Evolutionary conservation across 768 basidiomycete species (phyloP), one percentile per base, ranked within the genome.

Genomic region (Amanita jacksonii): DNA sequence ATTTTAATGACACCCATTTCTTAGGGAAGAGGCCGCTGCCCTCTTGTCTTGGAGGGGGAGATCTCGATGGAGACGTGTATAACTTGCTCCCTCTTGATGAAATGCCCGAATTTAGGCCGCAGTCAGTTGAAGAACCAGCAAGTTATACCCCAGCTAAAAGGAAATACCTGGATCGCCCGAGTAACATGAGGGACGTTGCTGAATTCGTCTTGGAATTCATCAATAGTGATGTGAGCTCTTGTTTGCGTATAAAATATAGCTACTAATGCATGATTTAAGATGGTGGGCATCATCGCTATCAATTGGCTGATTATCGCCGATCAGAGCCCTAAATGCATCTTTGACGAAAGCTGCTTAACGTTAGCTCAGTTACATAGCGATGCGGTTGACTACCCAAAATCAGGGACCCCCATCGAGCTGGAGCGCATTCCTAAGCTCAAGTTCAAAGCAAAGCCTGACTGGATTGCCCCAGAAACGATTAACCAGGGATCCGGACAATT

Each of bases 121-220:
- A 45, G 12, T 44, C 38, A 2, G 56, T 52, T 2, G 51, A 53
- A 23, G 2, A 22, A 3, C 72, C 82, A 2, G 77, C 74, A 1
- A 54, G 52, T 12, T 84, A 84, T 52, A 52, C 58, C 1, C 63
- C 76, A 2, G 75, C 75, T 0, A 41, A 48, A 13, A 72, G 58
- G 54, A 76, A 72, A 46, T 25, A 63, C 5, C 53, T 81, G 2
- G 54, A 68, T 25, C 62, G 62, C 1, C 67, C 65, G 2, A 73
- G 76, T 52, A 77, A 73, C 1, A 79, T 81, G 67, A 57, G 57
- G 0, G 81, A 85, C 55, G 73, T 86, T 8, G 77, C 75, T 0
- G 73, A 82, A 38, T 86, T 85, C 52, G 70, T 86, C 1, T 69
- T 77, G 41, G 78, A 85, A 45, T 85, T 77, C 47, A 79, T 85